These are phyloP conservation scores for Chloranthus sessilifolius DNA, from an alignment of 164 flowering plant genomes.

Conservation along the genomic window DNA sequence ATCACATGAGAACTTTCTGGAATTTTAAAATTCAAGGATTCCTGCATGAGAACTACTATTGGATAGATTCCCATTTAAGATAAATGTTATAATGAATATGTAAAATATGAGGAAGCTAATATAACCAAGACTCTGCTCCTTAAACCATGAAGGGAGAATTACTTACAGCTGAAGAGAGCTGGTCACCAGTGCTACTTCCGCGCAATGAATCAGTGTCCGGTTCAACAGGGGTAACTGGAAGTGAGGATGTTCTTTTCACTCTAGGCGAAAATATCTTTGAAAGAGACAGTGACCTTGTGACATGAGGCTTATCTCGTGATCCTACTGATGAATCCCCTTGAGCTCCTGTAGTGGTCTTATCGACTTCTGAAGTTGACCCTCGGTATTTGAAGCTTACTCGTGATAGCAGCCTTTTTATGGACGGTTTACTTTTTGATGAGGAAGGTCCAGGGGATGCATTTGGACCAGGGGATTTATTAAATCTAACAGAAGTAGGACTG, in stretches of 20 bases:
- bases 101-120: not conserved
- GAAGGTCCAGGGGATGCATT: constrained; percentile 42
- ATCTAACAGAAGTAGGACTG: constrained; percentile 37
- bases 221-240: constrained; percentile 66
- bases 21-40: too few species aligned
- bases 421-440: constrained; percentile 42
- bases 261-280: constrained; percentile 56
- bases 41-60: too few species aligned
- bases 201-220: constrained; percentile 75
- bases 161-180: constrained; percentile 38
- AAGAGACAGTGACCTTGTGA: constrained; percentile 57
- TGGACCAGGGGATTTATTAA: constrained; percentile 36
- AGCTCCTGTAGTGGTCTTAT: constrained; percentile 57
- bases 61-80: too few species aligned
- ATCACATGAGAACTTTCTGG: too few species aligned
- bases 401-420: constrained; percentile 52
- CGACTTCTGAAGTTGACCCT: constrained; percentile 45
- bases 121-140: not conserved
- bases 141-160: constrained; percentile 1
- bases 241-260: constrained; percentile 60
- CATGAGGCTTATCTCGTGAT: constrained; percentile 25
- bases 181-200: constrained; percentile 36
- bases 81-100: not conserved
- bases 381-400: constrained; percentile 65
- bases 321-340: constrained; percentile 41